Percentiles rank a stretch among this genome's conserved stretches.
Evolutionary conservation across 78 protist genomes (phyloP).

Genomic region (Andalucia godoyi): DNA sequence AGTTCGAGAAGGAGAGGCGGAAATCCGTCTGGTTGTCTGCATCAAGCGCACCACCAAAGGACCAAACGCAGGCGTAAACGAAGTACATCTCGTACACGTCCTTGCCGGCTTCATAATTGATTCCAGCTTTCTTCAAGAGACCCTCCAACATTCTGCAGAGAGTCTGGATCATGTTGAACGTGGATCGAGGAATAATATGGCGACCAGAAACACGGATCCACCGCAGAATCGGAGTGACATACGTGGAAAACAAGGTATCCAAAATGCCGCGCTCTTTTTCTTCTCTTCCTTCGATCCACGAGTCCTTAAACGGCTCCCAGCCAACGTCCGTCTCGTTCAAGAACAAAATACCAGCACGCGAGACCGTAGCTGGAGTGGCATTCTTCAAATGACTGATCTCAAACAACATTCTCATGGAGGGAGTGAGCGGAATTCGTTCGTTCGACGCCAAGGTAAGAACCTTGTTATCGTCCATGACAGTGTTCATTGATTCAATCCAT

Average conservation of each 20-base stretch:
- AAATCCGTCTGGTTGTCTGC: constrained; percentile 12
- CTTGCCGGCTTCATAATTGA: background rate
- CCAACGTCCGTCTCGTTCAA: constrained; percentile 69
- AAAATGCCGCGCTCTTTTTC: background rate
- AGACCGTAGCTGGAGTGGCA: constrained; percentile 74
- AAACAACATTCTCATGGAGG: constrained; percentile 56
- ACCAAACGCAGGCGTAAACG: constrained; percentile 47
- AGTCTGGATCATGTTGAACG: constrained; percentile 15
- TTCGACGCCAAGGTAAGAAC: constrained; percentile 65
- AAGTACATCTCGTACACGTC: constrained; percentile 38
- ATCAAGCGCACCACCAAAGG: constrained; percentile 45
- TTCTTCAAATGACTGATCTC: constrained; percentile 46
- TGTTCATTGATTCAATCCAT: constrained; percentile 82
- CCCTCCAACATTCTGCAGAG: constrained; percentile 24
- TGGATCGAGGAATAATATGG: background rate
- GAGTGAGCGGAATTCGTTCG: constrained; percentile 62
- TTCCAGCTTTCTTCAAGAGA: background rate
- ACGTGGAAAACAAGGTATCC: constrained; percentile 3
- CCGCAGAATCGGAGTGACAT: constrained; percentile 7
- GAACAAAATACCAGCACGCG: constrained; percentile 69
- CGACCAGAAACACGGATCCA: background rate
- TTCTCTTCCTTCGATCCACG: constrained; percentile 49
- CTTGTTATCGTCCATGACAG: constrained; percentile 86
- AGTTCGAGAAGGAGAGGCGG: constrained; percentile 13
- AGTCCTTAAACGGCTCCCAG: constrained; percentile 45